Evolutionary conservation across 164 flowering plant genomes (phyloP).

Genomic region (Cinnamomum micranthum): DNA sequence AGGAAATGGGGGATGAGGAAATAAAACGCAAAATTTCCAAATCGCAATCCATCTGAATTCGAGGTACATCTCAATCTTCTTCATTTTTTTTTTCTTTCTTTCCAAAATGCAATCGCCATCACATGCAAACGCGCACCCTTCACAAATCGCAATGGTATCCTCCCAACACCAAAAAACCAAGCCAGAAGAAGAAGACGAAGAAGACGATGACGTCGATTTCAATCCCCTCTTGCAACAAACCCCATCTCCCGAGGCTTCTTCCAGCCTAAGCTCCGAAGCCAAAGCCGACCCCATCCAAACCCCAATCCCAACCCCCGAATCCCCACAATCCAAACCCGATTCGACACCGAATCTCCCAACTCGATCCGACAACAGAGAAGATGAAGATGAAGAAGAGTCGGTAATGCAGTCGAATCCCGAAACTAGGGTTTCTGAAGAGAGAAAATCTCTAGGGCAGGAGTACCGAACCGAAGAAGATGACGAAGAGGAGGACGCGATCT

Average conservation of each 20-base stretch:
- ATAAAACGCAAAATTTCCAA: no score
- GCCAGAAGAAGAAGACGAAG: constrained; percentile 6
- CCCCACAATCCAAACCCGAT: background rate
- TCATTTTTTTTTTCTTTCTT: no score
- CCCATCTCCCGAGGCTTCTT: constrained; percentile 76
- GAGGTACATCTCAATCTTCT: no score
- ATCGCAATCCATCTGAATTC: no score
- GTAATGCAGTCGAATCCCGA: constrained; percentile 1
- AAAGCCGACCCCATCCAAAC: constrained; percentile 34
- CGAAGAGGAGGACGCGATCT: constrained; percentile 68
- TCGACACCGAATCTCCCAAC: background rate
- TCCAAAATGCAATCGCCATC: no score
- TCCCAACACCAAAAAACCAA: background rate
- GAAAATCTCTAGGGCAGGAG: constrained; percentile 25
- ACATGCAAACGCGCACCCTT: background rate
- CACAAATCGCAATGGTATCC: background rate
- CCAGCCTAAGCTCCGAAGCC: constrained; percentile 85
- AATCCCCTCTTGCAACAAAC: constrained; percentile 55
- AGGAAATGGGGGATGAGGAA: no score
- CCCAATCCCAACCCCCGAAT: background rate
- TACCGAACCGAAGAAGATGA: constrained; percentile 32
- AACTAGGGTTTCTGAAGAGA: background rate
- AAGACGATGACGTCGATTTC: constrained; percentile 66
- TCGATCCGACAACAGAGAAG: background rate
- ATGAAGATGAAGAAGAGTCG: background rate